Percentiles rank a stretch among this genome's conserved stretches.
Conservation (phyloP, 2,329 filamentous ascomycete genomes). For the Ampelomyces quisqualis region DNA sequence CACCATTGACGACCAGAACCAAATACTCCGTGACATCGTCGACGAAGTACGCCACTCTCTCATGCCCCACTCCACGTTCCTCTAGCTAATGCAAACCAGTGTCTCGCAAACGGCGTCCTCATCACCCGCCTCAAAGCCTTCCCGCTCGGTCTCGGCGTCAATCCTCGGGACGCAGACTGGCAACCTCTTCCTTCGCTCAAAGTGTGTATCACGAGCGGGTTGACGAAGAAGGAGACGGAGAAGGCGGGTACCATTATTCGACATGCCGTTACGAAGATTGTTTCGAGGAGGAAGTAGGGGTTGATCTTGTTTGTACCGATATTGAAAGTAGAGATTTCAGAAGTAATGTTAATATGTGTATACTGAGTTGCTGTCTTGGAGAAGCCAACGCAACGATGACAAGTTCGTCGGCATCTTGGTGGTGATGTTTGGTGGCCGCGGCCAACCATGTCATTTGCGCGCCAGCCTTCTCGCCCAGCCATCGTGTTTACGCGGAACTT, state of each 20-base stretch:
- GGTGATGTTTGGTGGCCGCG: slow-evolving; percentile 1
- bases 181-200: slow-evolving; percentile 80
- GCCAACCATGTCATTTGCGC: slow-evolving; percentile 1
- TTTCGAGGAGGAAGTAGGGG: slow-evolving; percentile 57
- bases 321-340: not conserved
- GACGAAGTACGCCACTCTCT: slow-evolving; percentile 73
- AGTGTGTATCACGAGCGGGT: slow-evolving; percentile 81
- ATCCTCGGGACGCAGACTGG: slow-evolving; percentile 66
- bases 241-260: slow-evolving; percentile 85
- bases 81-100: slow-evolving; percentile 53
- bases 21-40: slow-evolving; percentile 84
- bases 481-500: slow-evolving; percentile 13
- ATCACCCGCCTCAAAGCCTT: slow-evolving; percentile 83
- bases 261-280: slow-evolving; percentile 90
- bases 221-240: slow-evolving; percentile 93
- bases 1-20: slow-evolving; percentile 74
- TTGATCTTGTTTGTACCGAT: not conserved
- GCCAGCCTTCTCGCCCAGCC: slow-evolving; percentile 13
- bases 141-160: slow-evolving; percentile 60
- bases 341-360: slow-evolving; percentile 1
- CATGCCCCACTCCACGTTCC: not conserved
- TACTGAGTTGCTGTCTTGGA: too few species aligned
- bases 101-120: slow-evolving; percentile 82
- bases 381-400: too few species aligned
- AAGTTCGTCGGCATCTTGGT: not conserved